Percentiles rank a stretch among this genome's conserved stretches.
These are phyloP conservation scores for Xylariaceae sp. DNA, from an alignment of 2,329 filamentous ascomycete species.

Conservation along the genomic window DNA sequence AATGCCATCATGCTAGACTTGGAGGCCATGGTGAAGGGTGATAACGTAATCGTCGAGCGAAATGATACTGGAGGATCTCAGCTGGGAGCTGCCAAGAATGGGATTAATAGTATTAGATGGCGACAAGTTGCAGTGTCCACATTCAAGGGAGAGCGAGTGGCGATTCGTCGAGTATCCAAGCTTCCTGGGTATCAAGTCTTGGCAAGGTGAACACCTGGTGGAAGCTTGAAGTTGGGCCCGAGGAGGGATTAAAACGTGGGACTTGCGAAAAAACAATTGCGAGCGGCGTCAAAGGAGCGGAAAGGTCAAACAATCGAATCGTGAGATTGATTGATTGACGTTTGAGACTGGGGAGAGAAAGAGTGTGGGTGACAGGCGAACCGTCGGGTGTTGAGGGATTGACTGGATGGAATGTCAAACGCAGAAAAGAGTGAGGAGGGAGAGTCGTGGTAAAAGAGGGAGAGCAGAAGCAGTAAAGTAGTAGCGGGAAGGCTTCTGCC, in stretches of 20 bases:
- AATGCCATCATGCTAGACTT: conserved; percentile 25
- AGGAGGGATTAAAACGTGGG: conserved; percentile 6
- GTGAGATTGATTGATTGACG: conserved; percentile 13
- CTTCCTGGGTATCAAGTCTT: conserved; percentile 16
- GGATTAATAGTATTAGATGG: background rate
- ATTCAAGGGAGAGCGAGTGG: conserved; percentile 4
- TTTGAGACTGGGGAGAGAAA: conserved; percentile 20
- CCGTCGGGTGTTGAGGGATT: conserved; percentile 19
- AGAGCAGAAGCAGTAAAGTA: conserved; percentile 4
- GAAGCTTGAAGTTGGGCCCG: conserved; percentile 17
- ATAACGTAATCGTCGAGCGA: background rate
- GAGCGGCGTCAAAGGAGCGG: conserved; percentile 31
- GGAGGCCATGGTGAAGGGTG: conserved; percentile 17
- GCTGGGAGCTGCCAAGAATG: background rate
- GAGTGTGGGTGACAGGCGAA: conserved; percentile 28
- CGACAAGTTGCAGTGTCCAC: background rate
- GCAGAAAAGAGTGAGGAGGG: conserved; percentile 15
- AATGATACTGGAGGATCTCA: background rate
- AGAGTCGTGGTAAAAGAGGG: conserved; percentile 8
- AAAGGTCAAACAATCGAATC: conserved; percentile 21
- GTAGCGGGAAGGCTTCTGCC: background rate
- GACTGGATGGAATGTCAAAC: conserved; percentile 20
- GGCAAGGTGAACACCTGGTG: conserved; percentile 16
- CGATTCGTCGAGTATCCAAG: conserved; percentile 15
- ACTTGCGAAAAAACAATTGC: conserved; percentile 25